Evolutionary conservation across 352 stramenopile species (phyloP).

Genomic region (Chrysophaeum taylorii): DNA sequence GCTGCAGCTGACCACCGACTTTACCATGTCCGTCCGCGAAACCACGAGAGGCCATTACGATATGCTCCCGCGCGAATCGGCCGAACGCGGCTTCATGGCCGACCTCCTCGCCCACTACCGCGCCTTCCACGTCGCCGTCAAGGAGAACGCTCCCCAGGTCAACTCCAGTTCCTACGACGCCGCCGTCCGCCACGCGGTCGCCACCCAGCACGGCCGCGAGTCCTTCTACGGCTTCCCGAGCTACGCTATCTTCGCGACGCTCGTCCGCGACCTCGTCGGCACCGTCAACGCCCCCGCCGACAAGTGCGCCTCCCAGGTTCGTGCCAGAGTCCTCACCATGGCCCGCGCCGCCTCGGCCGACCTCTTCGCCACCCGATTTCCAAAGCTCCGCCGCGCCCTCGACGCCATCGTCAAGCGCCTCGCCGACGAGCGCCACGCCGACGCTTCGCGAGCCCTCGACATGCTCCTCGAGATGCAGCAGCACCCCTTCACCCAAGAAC

Average conservation of each 20-base stretch:
- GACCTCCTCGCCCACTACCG: neutral
- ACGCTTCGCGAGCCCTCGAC: neutral
- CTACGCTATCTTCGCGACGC: neutral
- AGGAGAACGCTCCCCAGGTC: neutral
- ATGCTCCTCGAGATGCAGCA: neutral
- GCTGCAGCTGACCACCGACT: neutral
- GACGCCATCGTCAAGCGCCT: neutral
- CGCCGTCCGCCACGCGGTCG: neutral
- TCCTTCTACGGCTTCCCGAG: slow-evolving; percentile 7
- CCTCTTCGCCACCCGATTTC: neutral
- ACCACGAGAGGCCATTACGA: neutral
- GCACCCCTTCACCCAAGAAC: neutral
- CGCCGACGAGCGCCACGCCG: neutral
- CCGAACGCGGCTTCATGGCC: neutral
- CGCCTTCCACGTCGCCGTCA: neutral
- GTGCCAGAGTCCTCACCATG: neutral
- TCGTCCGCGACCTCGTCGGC: neutral
- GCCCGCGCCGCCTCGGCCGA: neutral
- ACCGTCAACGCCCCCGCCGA: neutral
- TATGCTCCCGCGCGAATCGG: no score
- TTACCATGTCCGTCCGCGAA: neutral
- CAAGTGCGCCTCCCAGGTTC: neutral
- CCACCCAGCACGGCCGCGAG: neutral
- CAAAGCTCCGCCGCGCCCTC: neutral
- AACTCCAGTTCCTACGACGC: neutral